Evolutionary conservation across 345 rosid genomes (phyloP), one percentile per base, ranked within the genome.

Genomic region (Ailanthus altissimus): DNA sequence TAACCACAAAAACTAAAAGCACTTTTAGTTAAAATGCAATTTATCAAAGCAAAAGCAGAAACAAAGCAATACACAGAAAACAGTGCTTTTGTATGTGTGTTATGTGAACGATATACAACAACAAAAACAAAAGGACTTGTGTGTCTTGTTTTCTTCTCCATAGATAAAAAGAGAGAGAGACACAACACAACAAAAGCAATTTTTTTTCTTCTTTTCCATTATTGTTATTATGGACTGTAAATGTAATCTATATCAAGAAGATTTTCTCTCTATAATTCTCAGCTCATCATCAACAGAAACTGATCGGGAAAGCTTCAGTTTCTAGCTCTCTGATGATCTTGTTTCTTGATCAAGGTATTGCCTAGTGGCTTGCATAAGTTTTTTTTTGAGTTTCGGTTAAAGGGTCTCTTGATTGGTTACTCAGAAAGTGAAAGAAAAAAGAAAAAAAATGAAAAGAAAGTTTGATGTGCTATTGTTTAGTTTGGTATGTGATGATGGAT

Each of bases 301-400:
- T 76, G 65, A 26, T 74, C 74, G 11, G 47, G 23, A 59, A 61
- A 72, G 42, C 83, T 42, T 77, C 85, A 77, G 40, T 46, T 59
- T 72, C 89, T 70, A 77, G 76, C 70, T 65, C 70, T 81, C 75
- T 82, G 83, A 83, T 81, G 83, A 83, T 50, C 58, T 69, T 21
- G 73, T 14, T 66, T n/a, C 11, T 73, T 26, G 6, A 25, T 25
- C 5, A 26, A 62, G 46, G 58, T 62, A 28, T 12, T 72, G 64
- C 64, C 13, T 61, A 32, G 38, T 32, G 1, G 56, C 59, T 11
- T 32, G 40, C 36, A 58, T 15, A 32, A 2, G 36, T 71, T 61
- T 65, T 77, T 14, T 53, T 46, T 51, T 70, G 36, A 11, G 68
- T 58, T 15, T 66, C 59, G 66, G 6, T 26, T 6, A 13, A 60